Conservation (phyloP, 305 asterid genomes). For the Andrographis paniculata region DNA sequence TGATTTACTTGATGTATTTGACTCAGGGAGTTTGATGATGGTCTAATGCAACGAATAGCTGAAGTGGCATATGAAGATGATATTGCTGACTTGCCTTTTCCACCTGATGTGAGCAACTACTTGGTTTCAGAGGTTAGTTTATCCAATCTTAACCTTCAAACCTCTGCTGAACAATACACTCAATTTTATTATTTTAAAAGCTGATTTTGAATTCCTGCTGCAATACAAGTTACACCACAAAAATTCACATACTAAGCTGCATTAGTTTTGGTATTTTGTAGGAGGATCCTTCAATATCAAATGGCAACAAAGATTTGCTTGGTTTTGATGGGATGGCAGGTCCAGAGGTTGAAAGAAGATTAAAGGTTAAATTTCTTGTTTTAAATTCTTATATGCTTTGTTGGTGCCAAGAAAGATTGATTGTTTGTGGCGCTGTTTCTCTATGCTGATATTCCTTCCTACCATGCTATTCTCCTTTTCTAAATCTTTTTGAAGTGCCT, state of each 20-base stretch:
- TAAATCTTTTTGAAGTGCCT: neutral
- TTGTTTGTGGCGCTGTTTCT: too few species aligned
- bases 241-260: constrained; percentile 7
- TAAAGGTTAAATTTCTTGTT: constrained; percentile 51
- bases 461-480: neutral
- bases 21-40: constrained; percentile 86
- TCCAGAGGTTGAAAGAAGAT: constrained; percentile 83
- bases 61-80: constrained; percentile 88
- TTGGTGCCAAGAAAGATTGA: constrained; percentile 1
- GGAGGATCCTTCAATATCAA: constrained; percentile 73
- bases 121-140: constrained; percentile 71
- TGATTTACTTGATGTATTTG: constrained; percentile 18
- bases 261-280: constrained; percentile 21
- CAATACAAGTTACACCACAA: neutral
- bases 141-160: neutral
- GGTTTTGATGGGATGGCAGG: constrained; percentile 86
- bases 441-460: too few species aligned
- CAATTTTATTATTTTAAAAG: too few species aligned
- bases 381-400: constrained; percentile 13
- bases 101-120: constrained; percentile 91
- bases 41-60: constrained; percentile 58
- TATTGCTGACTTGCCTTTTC: constrained; percentile 40
- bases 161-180: too few species aligned
- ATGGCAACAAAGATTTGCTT: constrained; percentile 60
- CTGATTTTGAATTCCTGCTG: neutral